Evolutionary conservation across 352 stramenopile genomes (phyloP), one percentile per base, ranked within the genome.

Genomic region (Thalassiosira sp.): DNA sequence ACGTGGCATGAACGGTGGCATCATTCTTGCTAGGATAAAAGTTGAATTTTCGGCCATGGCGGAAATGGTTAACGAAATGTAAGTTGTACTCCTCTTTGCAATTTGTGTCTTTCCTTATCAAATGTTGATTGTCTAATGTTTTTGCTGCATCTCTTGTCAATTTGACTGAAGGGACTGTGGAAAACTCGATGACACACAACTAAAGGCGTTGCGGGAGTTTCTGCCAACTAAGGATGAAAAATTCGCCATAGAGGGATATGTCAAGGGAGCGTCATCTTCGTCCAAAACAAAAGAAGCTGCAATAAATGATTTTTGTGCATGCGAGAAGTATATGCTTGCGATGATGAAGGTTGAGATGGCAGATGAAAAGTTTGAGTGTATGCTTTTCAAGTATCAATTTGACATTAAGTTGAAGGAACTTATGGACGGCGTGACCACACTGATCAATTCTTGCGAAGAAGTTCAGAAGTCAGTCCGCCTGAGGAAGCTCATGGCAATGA

Each of bases 1-100:
- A 75, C 93, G 95, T 31, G 96, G 94, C 8, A 98, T 98, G 95
- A 99, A 99, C 81, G 95, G 94, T 28, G 96, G 94, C 0, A 99
- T 99, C 65, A 97, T 96, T 27, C 84, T 99, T 2, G 94, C 95
- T 3, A 82, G 96, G 59, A 88, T 98, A 27, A 98, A 98, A 79
- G 84, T 98, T 42, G 94, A 93, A 18, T 97, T 97, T 81, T 79
- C 85, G 0, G 92, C 95, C 48, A 94, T 98, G 35, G 86, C 89
- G n/a, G 67, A 90, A 84, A 93, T 68, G 74, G 92, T 94, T n/a
- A 75, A 85, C 48, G 78, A 71, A 28, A 93, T 93, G 88, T 91
- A 85, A 87, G 87, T 76, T 71, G 28, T 56, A 15, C 10, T 0
- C 42, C 3, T 45, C 15, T 31, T 20, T 20, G 10, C 42, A 24